phyloP scores from a whole-genome alignment of 2,329 filamentous ascomycete genomes.

The Cordyceps cicadae region DNA sequence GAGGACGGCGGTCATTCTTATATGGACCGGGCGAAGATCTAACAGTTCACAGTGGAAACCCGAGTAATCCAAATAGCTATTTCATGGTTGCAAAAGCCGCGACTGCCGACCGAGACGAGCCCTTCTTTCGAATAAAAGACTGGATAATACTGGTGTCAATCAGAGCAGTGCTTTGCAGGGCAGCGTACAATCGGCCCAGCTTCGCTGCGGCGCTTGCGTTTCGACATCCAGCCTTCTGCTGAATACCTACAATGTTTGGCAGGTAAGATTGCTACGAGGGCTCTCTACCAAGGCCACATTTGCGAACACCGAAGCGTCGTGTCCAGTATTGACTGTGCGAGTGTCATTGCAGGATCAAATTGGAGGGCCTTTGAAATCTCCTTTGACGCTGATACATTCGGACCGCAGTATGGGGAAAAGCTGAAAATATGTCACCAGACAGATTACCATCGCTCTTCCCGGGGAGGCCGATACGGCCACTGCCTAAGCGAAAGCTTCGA shows the following conservation, averaged over 20 bases:
- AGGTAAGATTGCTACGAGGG: conserved; percentile 28
- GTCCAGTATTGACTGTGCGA: background rate
- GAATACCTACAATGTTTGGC: conserved; percentile 30
- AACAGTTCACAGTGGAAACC: background rate
- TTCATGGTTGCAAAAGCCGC: background rate
- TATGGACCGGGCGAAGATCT: background rate
- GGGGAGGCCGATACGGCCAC: conserved; percentile 83
- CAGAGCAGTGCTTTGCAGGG: background rate
- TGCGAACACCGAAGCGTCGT: background rate
- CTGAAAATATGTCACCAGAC: conserved; percentile 58
- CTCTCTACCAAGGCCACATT: conserved; percentile 7
- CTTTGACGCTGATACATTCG: conserved; percentile 21
- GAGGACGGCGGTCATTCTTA: background rate
- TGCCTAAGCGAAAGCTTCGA: conserved; percentile 81
- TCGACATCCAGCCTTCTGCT: conserved; percentile 13
- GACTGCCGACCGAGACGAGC: background rate
- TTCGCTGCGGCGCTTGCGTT: conserved; percentile 17
- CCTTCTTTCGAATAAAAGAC: background rate
- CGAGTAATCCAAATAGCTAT: background rate
- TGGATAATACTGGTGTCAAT: background rate
- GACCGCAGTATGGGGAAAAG: conserved; percentile 16
- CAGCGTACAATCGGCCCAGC: conserved; percentile 2
- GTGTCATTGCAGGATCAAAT: background rate
- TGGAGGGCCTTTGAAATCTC: background rate
- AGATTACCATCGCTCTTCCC: conserved; percentile 74